These are phyloP conservation scores for Erigeron philadelphicus DNA, from an alignment of 140 eudicot species.

Conservation along the genomic window DNA sequence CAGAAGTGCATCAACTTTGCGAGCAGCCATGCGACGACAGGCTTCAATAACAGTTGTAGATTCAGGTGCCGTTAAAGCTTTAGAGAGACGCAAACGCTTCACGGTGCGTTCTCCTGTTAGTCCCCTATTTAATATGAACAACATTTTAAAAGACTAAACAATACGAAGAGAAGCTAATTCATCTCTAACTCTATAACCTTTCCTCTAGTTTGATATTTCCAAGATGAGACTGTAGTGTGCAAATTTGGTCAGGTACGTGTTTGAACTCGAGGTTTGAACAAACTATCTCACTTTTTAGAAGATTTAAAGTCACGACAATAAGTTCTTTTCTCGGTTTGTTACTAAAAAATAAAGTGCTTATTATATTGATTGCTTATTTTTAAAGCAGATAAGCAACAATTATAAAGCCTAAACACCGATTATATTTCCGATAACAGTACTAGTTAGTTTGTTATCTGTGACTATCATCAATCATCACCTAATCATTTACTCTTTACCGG, in stretches of 20 bases:
- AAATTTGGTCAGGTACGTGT: background rate
- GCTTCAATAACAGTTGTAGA: slow-evolving; percentile 75
- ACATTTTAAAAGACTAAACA: background rate
- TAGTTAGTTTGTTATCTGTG: too few relatives aligned
- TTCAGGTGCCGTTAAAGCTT: slow-evolving; percentile 94
- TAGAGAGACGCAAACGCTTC: slow-evolving; percentile 81
- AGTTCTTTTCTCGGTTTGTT: background rate
- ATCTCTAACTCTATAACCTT: background rate
- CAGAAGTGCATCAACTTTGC: slow-evolving; percentile 90
- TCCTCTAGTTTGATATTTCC: too few relatives aligned
- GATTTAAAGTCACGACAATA: background rate
- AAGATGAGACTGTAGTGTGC: background rate
- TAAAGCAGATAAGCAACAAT: too few relatives aligned
- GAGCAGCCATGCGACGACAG: slow-evolving; percentile 92
- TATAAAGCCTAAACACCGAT: too few relatives aligned
- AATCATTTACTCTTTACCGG: too few relatives aligned
- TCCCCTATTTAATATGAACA: slow-evolving; percentile 46
- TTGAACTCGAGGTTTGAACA: background rate
- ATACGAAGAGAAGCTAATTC: background rate
- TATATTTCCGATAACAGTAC: too few relatives aligned
- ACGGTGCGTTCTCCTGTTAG: slow-evolving; percentile 91
- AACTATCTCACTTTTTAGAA: background rate
- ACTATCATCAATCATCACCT: too few relatives aligned
- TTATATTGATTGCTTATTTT: too few relatives aligned
- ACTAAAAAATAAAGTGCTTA: background rate